Base-by-base conservation (phyloP, 495 filamentous ascomycete genomes). In the Xylaria telfairii region DNA sequence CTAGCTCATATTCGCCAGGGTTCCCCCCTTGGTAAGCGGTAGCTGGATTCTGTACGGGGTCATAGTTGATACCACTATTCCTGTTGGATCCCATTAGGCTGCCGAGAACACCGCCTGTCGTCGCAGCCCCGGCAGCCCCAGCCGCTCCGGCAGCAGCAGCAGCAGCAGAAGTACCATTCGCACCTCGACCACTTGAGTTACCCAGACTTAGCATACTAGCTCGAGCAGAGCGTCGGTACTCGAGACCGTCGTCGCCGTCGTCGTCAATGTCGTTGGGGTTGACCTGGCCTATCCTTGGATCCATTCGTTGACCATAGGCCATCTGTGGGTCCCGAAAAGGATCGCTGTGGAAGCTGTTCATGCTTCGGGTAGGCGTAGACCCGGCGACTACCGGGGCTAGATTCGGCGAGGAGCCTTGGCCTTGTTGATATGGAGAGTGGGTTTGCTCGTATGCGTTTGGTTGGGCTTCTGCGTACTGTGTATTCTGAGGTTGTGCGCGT, bases 221-320 rank as follows among this genome's bases (percentile, higher is more conserved):
- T 77, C 82, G 72, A 69, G 84, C 73, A 73, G 80, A 67, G 67
- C 78, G 77, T 32, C 80, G 77, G 66, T 88, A 88, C 10, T 85
- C 81, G 59, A 94, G 85, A 4, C 91, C 93, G 71, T 97, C 94
- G 73, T 97, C 94, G 9, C 91, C 93, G 74, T 97, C 93, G 74
- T 97, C 94, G 3, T 86, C 89, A 65, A 96, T 94, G 2, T 90
- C 90, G 70, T 91, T 88, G 0, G 93, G 93, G 75, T 97, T 90
- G 62, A 96, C 90, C 19, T 85, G 82, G 8, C 86, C 81, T 69
- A 87, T 79, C 68, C 73, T 78, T 67, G 81, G 84, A 78, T 88
- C 87, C 76, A 76, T 72, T 37, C 76, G 69, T 32, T 76, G 76
- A 13, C 74, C 74, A 62, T 76, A 78, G 7, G 74, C 71, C 69